Evolutionary conservation across 1,284 basidiomycete genomes (phyloP).

Genomic region (Athelia sp.): DNA sequence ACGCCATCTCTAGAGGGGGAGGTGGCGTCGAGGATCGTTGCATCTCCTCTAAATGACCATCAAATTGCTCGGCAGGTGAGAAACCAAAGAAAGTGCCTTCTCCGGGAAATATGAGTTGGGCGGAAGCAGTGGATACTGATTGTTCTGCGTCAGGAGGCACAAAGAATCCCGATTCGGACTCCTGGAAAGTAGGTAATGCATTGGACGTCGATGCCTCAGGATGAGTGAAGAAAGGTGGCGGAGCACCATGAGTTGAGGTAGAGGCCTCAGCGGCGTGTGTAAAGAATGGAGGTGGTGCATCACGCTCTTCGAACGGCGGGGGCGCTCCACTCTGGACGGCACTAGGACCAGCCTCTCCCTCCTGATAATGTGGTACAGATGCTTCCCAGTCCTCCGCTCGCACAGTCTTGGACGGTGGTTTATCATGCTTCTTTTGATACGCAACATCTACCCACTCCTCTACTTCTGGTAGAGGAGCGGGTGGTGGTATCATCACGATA

Average conservation of each 20-base stretch:
- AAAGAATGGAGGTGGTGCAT: slow-evolving; percentile 75
- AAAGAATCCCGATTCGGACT: slow-evolving; percentile 69
- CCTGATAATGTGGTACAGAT: slow-evolving; percentile 57
- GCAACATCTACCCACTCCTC: slow-evolving; percentile 64
- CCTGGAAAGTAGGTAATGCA: slow-evolving; percentile 67
- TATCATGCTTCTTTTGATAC: slow-evolving; percentile 81
- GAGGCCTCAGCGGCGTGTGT: slow-evolving; percentile 42
- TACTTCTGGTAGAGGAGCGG: slow-evolving; percentile 70
- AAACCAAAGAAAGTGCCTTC: slow-evolving; percentile 76
- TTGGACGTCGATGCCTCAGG: slow-evolving; percentile 55
- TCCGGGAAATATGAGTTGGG: slow-evolving; percentile 44
- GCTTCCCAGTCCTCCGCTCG: slow-evolving; percentile 60
- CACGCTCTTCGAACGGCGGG: slow-evolving; percentile 77
- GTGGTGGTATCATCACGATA: slow-evolving; percentile 61
- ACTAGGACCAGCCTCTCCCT: slow-evolving; percentile 70
- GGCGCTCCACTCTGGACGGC: slow-evolving; percentile 55
- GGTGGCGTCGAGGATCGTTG: slow-evolving; percentile 58
- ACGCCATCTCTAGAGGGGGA: slow-evolving; percentile 67
- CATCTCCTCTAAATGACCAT: slow-evolving; percentile 67
- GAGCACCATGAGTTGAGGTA: slow-evolving; percentile 54
- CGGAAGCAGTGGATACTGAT: slow-evolving; percentile 24
- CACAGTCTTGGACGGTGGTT: slow-evolving; percentile 64
- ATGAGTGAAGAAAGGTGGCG: slow-evolving; percentile 65
- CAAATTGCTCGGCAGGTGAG: slow-evolving; percentile 61
- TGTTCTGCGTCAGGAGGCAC: slow-evolving; percentile 45